Evolutionary conservation across 106 monocot genomes (phyloP).

Genomic region (Ottelia alismoides): DNA sequence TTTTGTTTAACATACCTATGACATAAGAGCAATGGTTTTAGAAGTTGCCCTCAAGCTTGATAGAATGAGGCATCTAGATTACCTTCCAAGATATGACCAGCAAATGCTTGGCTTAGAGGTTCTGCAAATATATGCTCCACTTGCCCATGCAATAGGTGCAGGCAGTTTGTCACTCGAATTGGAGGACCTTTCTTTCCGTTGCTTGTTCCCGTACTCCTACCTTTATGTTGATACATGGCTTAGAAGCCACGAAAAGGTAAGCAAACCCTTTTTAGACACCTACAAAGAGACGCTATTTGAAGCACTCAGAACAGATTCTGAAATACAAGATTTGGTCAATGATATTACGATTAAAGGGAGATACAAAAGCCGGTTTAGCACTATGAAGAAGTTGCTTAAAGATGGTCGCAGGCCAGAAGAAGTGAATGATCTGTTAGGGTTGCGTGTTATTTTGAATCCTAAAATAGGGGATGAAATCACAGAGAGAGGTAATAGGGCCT

Average conservation of each 20-base stretch:
- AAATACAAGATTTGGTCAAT: conserved; percentile 48
- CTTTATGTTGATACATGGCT: conserved; percentile 72
- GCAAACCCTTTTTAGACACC: conserved; percentile 26
- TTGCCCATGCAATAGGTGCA: conserved; percentile 82
- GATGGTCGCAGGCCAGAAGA: conserved; percentile 85
- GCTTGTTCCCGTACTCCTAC: conserved; percentile 83
- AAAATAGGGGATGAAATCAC: conserved; percentile 14
- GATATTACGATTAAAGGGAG: conserved; percentile 53
- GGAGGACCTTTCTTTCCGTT: conserved; percentile 82
- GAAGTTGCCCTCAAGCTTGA: conserved; percentile 76
- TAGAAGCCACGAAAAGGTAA: conserved; percentile 34
- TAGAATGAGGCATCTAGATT: conserved; percentile 55
- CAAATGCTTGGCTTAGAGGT: conserved; percentile 61
- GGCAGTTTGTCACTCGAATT: conserved; percentile 63
- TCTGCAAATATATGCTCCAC: conserved; percentile 85
- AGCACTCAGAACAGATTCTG: conserved; percentile 34
- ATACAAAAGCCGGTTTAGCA: conserved; percentile 89
- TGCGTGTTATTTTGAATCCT: conserved; percentile 63
- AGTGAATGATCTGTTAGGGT: conserved; percentile 77
- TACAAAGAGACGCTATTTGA: conserved; percentile 54
- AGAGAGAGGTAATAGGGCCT: conserved; percentile 46
- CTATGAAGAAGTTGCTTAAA: conserved; percentile 90
- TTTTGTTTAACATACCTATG: conserved; percentile 83
- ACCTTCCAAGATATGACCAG: conserved; percentile 60
- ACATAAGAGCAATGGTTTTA: conserved; percentile 67